phyloP scores from a whole-genome alignment of 1,139 yeast species.

The Geotrichum bryndzae region DNA sequence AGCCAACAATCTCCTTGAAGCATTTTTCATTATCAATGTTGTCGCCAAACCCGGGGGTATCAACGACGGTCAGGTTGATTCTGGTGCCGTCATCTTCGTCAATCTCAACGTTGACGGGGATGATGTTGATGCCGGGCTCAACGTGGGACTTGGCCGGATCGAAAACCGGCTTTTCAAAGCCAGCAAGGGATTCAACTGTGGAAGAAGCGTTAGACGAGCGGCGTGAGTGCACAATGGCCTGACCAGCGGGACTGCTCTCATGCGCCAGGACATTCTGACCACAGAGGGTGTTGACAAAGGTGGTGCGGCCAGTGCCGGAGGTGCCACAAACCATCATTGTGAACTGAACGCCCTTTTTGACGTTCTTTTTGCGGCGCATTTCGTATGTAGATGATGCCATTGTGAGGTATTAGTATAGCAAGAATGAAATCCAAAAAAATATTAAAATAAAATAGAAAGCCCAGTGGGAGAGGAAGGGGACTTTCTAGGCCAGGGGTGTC shows the following conservation, averaged over 20 bases:
- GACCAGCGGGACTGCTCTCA: not conserved
- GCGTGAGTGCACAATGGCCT: too few species aligned
- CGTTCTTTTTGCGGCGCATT: conserved; percentile 61
- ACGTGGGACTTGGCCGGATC: conserved; percentile 43
- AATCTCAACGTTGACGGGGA: conserved; percentile 44
- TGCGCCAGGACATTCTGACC: conserved; percentile 62
- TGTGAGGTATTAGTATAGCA: too few species aligned
- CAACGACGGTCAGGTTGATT: conserved; percentile 49
- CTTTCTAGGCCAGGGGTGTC: too few species aligned
- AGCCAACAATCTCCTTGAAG: conserved; percentile 65
- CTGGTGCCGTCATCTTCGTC: conserved; percentile 32
- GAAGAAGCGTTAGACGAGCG: too few species aligned
- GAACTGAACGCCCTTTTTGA: conserved; percentile 77
- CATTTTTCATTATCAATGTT: conserved; percentile 59
- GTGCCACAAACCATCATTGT: conserved; percentile 70
- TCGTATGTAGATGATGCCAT: conserved; percentile 9
- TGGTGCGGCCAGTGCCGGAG: conserved; percentile 71
- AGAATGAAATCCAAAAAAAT: too few species aligned
- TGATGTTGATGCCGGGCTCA: conserved; percentile 47
- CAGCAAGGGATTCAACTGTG: too few species aligned
- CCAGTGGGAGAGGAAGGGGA: too few species aligned
- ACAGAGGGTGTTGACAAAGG: conserved; percentile 76
- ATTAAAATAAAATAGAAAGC: too few species aligned
- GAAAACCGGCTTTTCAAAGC: conserved; percentile 5
- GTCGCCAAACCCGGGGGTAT: conserved; percentile 82